Base-by-base conservation (phyloP, 176 grass and related monocot genomes). In the Aegilops bicornis region DNA sequence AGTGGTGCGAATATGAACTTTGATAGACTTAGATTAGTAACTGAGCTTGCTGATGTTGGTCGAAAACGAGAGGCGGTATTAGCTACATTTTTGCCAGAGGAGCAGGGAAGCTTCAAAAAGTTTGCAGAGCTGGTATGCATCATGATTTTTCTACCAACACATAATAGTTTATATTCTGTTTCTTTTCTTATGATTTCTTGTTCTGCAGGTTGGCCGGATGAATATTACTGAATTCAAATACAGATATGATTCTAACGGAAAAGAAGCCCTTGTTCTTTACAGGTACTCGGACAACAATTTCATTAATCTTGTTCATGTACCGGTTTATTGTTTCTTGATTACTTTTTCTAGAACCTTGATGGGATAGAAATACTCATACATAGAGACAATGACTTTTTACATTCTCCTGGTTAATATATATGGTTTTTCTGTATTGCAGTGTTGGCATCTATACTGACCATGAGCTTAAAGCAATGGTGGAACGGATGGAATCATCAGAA, bases 201-300 rank as follows among this genome's bases (percentile, higher is more conserved):
- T 82, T 40, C 75, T 96, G 86, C 79, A 99, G 97, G 94, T 99
- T 84, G 94, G 94, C 8, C 68, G 66, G 79, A 96, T 99, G 94
- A 99, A 99, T 88, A 99, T 99, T 75, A 99, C 97, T n/a, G 97
- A 99, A 80, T 99, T 99, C 80, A 99, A 99, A 73, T 99, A 99
- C 86, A 94, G 97, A 96, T 99, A 96, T 60, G 94, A 96, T 91
- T 91, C 87, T 50, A 77, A 84, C 68, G 76, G 91, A 91, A 89
- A 91, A 84, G 85, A 88, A 88, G 94, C 97, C 69, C 97, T 99
- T 96, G 89, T 99, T 85, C 85, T 96, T 60, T 99, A 99, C 78
- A 96, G 97, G 97, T 88, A 89, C 31, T 47, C 70, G 42, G 40
- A 10, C 31, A 70, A 24, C 35, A 63, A 48, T 8, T 8, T 15